Conservation (phyloP, 345 rosid genomes). For the Euclidium syriacum region DNA sequence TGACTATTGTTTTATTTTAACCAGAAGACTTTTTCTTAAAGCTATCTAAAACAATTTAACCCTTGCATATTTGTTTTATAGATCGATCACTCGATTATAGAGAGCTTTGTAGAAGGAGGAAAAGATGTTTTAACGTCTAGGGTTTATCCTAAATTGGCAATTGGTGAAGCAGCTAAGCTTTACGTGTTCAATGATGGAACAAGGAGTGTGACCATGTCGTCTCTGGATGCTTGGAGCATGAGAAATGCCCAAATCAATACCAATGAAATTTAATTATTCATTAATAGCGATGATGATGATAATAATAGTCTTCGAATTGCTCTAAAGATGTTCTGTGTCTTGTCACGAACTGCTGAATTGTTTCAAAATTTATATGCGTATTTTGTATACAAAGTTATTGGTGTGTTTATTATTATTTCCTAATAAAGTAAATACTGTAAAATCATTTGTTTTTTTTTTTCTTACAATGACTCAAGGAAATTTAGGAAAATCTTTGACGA, state of each 20-base stretch:
- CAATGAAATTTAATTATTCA: not conserved
- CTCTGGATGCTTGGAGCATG: constrained; percentile 65
- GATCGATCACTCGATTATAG: constrained; percentile 49
- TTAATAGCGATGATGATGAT: too few species aligned
- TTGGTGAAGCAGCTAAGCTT: constrained; percentile 34
- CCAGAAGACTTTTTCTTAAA: not conserved
- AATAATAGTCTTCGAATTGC: too few species aligned
- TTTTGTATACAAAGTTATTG: too few species aligned
- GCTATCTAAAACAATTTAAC: not conserved
- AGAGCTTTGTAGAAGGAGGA: constrained; percentile 54
- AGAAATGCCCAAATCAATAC: constrained; percentile 37
- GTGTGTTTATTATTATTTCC: too few species aligned
- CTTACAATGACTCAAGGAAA: too few species aligned
- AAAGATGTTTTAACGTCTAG: constrained; percentile 53
- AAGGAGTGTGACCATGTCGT: constrained; percentile 29
- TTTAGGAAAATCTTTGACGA: too few species aligned
- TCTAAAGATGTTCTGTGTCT: too few species aligned
- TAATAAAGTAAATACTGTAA: too few species aligned
- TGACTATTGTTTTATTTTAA: not conserved
- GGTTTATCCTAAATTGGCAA: constrained; percentile 49
- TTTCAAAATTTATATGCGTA: too few species aligned
- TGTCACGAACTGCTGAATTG: too few species aligned
- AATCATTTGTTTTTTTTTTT: too few species aligned
- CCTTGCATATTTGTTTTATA: constrained; percentile 1
- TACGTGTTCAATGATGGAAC: constrained; percentile 50